Percentiles rank a stretch among this genome's conserved stretches.
Conservation (phyloP, 805 yeast genomes). For the Scheffersomyces lignosus region DNA sequence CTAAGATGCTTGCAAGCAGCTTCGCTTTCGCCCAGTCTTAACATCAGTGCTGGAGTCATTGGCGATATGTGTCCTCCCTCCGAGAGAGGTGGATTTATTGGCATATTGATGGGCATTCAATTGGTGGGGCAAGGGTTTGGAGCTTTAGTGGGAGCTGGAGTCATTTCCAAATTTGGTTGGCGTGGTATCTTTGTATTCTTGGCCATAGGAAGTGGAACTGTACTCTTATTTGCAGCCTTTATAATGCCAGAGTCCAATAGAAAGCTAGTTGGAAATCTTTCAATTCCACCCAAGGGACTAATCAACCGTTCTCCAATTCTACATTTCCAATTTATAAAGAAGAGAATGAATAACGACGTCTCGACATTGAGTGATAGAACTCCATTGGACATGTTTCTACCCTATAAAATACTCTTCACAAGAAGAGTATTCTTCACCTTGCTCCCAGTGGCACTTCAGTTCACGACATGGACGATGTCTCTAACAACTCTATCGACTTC, state of each 20-base stretch:
- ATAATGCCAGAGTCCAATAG: conserved; percentile 76
- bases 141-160: conserved; percentile 62
- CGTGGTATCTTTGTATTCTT: conserved; percentile 77
- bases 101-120: conserved; percentile 62
- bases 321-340: conserved; percentile 6
- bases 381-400: conserved; percentile 12
- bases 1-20: conserved; percentile 74
- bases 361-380: neutral
- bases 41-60: conserved; percentile 67
- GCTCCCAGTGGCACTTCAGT: conserved; percentile 61
- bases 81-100: conserved; percentile 71
- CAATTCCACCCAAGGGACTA: conserved; percentile 48
- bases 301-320: conserved; percentile 50
- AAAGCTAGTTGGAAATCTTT: conserved; percentile 72
- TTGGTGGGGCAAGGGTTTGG: conserved; percentile 78
- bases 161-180: conserved; percentile 49
- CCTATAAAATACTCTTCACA: conserved; percentile 44
- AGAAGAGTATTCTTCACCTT: conserved; percentile 50
- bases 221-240: conserved; percentile 30
- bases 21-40: conserved; percentile 73
- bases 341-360: neutral
- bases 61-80: conserved; percentile 70
- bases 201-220: conserved; percentile 59
- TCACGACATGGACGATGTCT: conserved; percentile 68
- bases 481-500: conserved; percentile 64